Evolutionary conservation across 2,329 filamentous ascomycete genomes (phyloP).

Genomic region (Fusarium sp.): DNA sequence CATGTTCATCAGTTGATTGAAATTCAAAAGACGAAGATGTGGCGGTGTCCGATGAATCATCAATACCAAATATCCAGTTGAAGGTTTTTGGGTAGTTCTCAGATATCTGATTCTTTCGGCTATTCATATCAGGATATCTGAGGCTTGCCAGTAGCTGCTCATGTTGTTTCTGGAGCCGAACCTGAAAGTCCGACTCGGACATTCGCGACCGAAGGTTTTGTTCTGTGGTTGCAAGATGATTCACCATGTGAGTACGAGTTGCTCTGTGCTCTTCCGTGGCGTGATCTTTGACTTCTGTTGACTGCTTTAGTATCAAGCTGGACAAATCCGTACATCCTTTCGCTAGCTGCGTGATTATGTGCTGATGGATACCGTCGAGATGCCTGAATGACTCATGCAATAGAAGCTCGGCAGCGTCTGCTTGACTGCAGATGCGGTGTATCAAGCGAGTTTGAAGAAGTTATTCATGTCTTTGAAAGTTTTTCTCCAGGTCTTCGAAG

Average conservation of each 20-base stretch:
- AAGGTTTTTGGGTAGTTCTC: neutral
- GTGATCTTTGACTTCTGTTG: neutral
- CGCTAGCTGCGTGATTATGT: neutral
- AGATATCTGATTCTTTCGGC: neutral
- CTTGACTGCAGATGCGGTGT: neutral
- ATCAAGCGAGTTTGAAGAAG: neutral
- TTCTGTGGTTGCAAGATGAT: rapidly evolving
- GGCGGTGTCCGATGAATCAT: neutral
- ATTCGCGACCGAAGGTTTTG: neutral
- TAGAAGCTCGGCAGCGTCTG: neutral
- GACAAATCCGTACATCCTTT: neutral
- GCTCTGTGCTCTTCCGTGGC: neutral
- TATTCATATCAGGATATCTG: slow-evolving; percentile 3
- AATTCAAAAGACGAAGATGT: too few species aligned
- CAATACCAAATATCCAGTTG: neutral
- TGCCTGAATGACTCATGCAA: neutral
- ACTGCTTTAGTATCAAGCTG: rapidly evolving
- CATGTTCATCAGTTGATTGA: neutral
- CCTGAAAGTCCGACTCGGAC: neutral
- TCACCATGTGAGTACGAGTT: neutral
- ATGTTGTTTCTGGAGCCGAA: neutral
- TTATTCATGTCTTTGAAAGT: neutral
- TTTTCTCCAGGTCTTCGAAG: neutral
- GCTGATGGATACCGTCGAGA: rapidly evolving
- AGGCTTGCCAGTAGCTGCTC: neutral